phyloP scores from a whole-genome alignment of 306 rosid genomes.

The Leucaena leucocephala region DNA sequence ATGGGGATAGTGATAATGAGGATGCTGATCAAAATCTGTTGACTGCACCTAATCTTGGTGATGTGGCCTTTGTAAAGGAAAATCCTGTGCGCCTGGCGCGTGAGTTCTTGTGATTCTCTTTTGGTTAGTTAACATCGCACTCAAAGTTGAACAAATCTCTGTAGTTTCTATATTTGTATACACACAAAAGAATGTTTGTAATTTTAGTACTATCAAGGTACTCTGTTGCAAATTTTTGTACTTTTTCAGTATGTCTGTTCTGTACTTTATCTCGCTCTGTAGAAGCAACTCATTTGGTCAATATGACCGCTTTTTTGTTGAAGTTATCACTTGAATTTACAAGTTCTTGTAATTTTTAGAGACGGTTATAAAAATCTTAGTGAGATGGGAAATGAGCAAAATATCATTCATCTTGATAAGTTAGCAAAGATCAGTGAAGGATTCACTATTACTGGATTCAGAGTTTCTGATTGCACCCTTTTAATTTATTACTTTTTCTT shows the following conservation, averaged over 20 bases:
- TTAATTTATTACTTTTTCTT: not conserved
- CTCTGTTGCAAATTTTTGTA: conserved; percentile 43
- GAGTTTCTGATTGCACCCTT: not conserved
- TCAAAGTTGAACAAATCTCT: conserved; percentile 39
- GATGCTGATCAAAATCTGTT: conserved; percentile 70
- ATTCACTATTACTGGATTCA: not conserved
- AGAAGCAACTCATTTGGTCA: conserved; percentile 16
- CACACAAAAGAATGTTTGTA: conserved; percentile 21
- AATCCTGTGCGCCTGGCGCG: conserved; percentile 70
- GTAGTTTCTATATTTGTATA: conserved; percentile 23
- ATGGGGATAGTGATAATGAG: conserved; percentile 65
- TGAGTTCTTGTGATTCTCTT: conserved; percentile 53
- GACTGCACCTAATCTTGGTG: conserved; percentile 49
- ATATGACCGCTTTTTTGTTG: not conserved
- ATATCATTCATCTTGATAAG: not conserved
- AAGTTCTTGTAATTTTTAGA: conserved; percentile 20
- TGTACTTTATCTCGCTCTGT: conserved; percentile 19
- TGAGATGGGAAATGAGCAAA: not conserved
- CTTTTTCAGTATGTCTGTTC: conserved; percentile 18
- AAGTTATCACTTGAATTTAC: conserved; percentile 3
- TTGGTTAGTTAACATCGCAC: conserved; percentile 22
- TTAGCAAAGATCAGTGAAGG: not conserved
- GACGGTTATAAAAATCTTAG: not conserved
- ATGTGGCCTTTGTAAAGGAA: conserved; percentile 75
- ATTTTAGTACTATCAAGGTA: conserved; percentile 25